phyloP scores from a whole-genome alignment of 371 early-diverging fungal genomes.

The Apophysomyces ossiformis region DNA sequence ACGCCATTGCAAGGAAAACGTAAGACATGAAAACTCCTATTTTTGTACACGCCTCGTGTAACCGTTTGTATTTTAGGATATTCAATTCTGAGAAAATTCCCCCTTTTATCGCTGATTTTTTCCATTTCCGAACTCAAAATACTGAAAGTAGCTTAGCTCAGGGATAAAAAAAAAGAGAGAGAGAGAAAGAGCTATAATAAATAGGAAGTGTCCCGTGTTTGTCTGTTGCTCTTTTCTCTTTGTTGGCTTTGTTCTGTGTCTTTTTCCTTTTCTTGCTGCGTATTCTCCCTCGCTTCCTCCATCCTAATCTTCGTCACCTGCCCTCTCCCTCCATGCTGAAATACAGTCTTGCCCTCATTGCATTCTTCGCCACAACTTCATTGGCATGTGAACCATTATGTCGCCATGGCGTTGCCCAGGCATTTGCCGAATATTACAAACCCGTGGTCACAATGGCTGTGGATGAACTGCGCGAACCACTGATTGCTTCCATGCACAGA shows the following conservation, averaged over 20 bases:
- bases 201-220: neutral
- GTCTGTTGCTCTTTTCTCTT: neutral
- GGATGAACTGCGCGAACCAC: conserved; percentile 29
- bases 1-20: conserved; percentile 48
- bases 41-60: conserved; percentile 1
- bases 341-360: conserved; percentile 2
- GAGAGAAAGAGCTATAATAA: neutral
- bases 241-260: neutral
- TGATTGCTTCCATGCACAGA: conserved; percentile 34
- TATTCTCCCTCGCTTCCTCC: neutral
- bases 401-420: conserved; percentile 56
- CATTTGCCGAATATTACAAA: conserved; percentile 53
- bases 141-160: conserved; percentile 2
- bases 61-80: neutral
- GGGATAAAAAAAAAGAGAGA: neutral
- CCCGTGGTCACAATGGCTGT: conserved; percentile 38
- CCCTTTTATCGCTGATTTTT: conserved; percentile 1
- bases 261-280: neutral
- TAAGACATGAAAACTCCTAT: conserved; percentile 25
- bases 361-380: conserved; percentile 18
- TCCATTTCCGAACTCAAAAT: conserved; percentile 11
- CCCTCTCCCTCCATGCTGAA: conserved; percentile 12
- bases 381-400: conserved; percentile 66
- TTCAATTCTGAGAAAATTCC: conserved; percentile 7
- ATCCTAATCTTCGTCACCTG: neutral